Percentiles rank a stretch among this genome's conserved stretches.
Conservation (phyloP, 768 basidiomycete species). For the Bullera alba region DNA sequence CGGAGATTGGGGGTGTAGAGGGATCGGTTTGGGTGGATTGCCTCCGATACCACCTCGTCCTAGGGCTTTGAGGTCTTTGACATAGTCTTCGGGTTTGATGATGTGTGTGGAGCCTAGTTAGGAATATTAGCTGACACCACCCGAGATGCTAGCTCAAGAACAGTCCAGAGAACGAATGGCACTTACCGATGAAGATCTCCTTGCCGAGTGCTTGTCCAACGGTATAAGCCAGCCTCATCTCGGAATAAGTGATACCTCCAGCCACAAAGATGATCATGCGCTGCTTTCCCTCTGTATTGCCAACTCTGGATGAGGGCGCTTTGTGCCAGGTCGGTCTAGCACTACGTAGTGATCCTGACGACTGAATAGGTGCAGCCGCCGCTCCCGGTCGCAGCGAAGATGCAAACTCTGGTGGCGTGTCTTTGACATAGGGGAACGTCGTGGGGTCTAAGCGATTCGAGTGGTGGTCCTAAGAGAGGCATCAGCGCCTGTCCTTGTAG, state of each 20-base stretch:
- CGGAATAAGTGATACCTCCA: constrained; percentile 93
- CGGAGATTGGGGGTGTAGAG: constrained; percentile 37
- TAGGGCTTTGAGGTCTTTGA: constrained; percentile 79
- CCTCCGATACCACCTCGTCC: constrained; percentile 76
- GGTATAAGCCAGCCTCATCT: constrained; percentile 80
- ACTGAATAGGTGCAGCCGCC: constrained; percentile 48
- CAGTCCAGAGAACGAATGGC: neutral
- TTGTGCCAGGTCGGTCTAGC: constrained; percentile 86
- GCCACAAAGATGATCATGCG: constrained; percentile 83
- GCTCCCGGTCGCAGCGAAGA: constrained; percentile 45
- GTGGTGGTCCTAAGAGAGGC: constrained; percentile 71
- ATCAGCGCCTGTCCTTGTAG: neutral
- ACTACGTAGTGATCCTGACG: constrained; percentile 71
- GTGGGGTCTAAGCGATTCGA: constrained; percentile 64
- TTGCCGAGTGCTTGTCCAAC: constrained; percentile 67
- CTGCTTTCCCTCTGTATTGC: constrained; percentile 54
- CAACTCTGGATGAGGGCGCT: constrained; percentile 50
- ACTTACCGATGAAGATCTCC: constrained; percentile 83
- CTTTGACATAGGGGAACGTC: constrained; percentile 83
- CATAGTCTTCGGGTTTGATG: constrained; percentile 70
- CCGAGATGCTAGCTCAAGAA: neutral
- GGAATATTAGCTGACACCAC: neutral
- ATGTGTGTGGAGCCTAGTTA: constrained; percentile 78
- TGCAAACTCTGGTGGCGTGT: constrained; percentile 51
- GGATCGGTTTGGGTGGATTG: constrained; percentile 44